Evolutionary conservation across 306 rosid species (phyloP).

Genomic region (Cucurbita maxima): DNA sequence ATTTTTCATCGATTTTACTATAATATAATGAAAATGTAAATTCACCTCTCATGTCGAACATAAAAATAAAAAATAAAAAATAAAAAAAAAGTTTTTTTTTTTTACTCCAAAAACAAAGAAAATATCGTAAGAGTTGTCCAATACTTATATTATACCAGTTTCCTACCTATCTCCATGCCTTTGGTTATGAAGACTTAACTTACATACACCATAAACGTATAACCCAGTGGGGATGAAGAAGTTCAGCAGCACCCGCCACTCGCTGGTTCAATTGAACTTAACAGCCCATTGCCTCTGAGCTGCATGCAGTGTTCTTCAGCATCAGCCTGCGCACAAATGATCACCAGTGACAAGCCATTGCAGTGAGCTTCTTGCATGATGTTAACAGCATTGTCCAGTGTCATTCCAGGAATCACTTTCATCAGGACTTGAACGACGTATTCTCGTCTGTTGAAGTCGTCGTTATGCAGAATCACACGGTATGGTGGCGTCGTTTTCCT

Average conservation of each 20-base stretch:
- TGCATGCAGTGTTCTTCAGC: conserved; percentile 95
- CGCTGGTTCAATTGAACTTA: conserved; percentile 74
- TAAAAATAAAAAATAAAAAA: too few species aligned
- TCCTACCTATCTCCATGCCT: not conserved
- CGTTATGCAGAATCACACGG: conserved; percentile 71
- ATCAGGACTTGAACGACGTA: conserved; percentile 87
- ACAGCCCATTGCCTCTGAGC: conserved; percentile 79
- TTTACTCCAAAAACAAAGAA: not conserved
- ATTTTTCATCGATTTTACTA: too few species aligned
- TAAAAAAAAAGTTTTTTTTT: too few species aligned
- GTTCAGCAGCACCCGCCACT: conserved; percentile 41
- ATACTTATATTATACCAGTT: not conserved
- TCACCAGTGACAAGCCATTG: conserved; percentile 71
- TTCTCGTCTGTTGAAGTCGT: conserved; percentile 74
- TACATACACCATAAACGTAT: not conserved
- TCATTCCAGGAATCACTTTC: conserved; percentile 91
- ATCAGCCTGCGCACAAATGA: conserved; percentile 69
- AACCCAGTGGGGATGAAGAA: not conserved
- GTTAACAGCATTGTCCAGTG: conserved; percentile 73
- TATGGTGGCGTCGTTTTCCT: conserved; percentile 68
- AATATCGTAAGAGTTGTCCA: not conserved
- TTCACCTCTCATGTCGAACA: too few species aligned
- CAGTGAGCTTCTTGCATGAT: conserved; percentile 87
- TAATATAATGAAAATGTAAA: too few species aligned
- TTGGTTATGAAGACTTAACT: not conserved